Evolutionary conservation across 225 moss, liverwort and hornwort species (phyloP).

Genomic region (Marchantia polymorpha): DNA sequence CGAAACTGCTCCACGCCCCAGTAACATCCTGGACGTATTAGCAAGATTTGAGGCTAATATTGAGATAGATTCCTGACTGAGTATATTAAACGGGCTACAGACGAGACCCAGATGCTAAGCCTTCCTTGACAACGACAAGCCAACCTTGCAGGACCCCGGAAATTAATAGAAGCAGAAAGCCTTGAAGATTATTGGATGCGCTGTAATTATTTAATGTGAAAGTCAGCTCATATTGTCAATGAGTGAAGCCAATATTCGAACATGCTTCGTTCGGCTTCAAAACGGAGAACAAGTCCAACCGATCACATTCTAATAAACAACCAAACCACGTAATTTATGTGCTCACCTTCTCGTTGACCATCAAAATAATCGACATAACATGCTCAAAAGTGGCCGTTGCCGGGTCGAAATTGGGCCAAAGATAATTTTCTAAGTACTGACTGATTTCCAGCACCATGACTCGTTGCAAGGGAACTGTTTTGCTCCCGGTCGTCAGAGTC

Average conservation of each 20-base stretch:
- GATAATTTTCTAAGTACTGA: slow-evolving; percentile 93
- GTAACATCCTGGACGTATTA: slow-evolving; percentile 28
- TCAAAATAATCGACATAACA: slow-evolving; percentile 84
- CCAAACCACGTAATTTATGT: not conserved
- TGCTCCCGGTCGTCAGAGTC: slow-evolving; percentile 47
- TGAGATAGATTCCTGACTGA: not conserved
- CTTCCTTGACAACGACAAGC: not conserved
- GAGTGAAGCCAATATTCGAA: not conserved
- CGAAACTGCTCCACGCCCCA: slow-evolving; percentile 61
- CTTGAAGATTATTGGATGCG: not conserved
- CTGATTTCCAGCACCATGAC: slow-evolving; percentile 96
- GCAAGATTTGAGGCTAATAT: slow-evolving; percentile 11
- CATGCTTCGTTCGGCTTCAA: not conserved
- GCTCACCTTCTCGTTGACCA: slow-evolving; percentile 93
- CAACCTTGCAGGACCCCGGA: not conserved
- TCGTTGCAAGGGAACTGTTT: slow-evolving; percentile 66
- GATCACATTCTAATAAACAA: not conserved
- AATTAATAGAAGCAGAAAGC: not conserved
- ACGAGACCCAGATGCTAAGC: not conserved
- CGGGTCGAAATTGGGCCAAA: slow-evolving; percentile 91
- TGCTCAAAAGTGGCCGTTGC: slow-evolving; percentile 77
- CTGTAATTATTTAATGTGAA: not conserved
- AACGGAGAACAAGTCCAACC: not conserved
- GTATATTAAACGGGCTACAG: not conserved
- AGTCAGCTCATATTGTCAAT: not conserved